Conservation (phyloP, 352 stramenopile species). For the Phytophthora chlamydospora region DNA sequence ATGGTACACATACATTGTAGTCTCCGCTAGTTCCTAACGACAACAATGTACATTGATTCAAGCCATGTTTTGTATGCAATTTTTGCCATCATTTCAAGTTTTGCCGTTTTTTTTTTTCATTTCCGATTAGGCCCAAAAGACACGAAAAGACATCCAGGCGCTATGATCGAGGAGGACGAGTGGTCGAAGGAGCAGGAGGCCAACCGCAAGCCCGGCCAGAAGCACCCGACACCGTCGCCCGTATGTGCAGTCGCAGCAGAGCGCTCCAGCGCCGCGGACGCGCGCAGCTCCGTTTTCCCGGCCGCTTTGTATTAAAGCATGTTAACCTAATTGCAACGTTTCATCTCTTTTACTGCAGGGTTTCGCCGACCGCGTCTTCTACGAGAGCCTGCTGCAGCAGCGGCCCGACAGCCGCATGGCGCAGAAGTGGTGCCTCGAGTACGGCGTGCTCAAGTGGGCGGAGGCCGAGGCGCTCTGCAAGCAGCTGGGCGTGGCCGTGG, state of each 20-base stretch:
- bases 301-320: too few species aligned
- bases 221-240: conserved; percentile 86
- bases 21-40: too few species aligned
- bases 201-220: conserved; percentile 89
- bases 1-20: too few species aligned
- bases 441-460: conserved; percentile 88
- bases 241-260: conserved; percentile 34
- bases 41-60: too few species aligned
- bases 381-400: conserved; percentile 90
- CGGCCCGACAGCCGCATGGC: conserved; percentile 86
- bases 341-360: conserved; percentile 42
- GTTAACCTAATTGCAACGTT: background rate
- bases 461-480: conserved; percentile 84
- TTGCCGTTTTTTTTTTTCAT: too few species aligned
- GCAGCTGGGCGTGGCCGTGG: conserved; percentile 63
- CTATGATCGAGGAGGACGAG: conserved; percentile 85
- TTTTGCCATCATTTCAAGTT: too few species aligned
- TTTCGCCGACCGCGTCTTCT: conserved; percentile 91
- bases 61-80: too few species aligned
- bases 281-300: background rate
- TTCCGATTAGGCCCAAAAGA: background rate
- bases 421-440: conserved; percentile 91
- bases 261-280: too few species aligned
- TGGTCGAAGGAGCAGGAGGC: conserved; percentile 91
- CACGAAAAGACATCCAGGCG: conserved; percentile 10